phyloP scores from a whole-genome alignment of 2,329 filamentous ascomycete genomes.

The Pseudocercospora pini-densiflorae region DNA sequence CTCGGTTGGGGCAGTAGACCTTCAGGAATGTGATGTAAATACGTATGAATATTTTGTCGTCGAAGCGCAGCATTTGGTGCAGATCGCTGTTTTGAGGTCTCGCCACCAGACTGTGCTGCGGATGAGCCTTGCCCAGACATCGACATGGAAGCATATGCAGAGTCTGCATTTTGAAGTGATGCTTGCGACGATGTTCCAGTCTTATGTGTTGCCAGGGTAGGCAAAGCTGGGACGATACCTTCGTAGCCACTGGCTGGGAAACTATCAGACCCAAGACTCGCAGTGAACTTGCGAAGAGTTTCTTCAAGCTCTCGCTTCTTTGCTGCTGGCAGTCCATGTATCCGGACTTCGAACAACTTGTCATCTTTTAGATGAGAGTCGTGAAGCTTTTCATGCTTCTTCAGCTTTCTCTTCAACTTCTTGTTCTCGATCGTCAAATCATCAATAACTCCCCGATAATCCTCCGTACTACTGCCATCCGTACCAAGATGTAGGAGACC shows the following conservation, averaged over 20 bases:
- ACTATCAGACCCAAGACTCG: conserved; percentile 61
- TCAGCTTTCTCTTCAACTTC: conserved; percentile 73
- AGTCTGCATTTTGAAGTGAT: conserved; percentile 53
- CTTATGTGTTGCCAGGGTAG: conserved; percentile 58
- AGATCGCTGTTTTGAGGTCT: conserved; percentile 32
- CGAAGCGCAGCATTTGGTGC: conserved; percentile 38
- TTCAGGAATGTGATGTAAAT: conserved; percentile 73
- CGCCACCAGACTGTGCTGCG: conserved; percentile 39
- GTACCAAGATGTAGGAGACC: conserved; percentile 48
- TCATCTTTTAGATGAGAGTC: conserved; percentile 72
- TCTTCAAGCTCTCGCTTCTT: conserved; percentile 80
- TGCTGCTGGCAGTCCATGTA: conserved; percentile 71
- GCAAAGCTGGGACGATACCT: conserved; percentile 52
- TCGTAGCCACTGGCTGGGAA: conserved; percentile 35
- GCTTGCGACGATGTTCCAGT: conserved; percentile 65
- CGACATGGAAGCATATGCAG: conserved; percentile 66
- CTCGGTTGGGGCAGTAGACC: conserved; percentile 65
- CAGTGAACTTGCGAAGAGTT: conserved; percentile 71
- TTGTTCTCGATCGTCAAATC: conserved; percentile 86
- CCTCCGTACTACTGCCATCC: conserved; percentile 68
- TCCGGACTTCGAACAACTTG: conserved; percentile 80
- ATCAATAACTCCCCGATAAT: conserved; percentile 82
- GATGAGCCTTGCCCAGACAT: conserved; percentile 52
- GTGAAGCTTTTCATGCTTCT: conserved; percentile 70
- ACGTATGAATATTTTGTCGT: conserved; percentile 69